Evolutionary conservation across 2,329 filamentous ascomycete species (phyloP).

Genomic region (Dryadomyces quercivorus): DNA sequence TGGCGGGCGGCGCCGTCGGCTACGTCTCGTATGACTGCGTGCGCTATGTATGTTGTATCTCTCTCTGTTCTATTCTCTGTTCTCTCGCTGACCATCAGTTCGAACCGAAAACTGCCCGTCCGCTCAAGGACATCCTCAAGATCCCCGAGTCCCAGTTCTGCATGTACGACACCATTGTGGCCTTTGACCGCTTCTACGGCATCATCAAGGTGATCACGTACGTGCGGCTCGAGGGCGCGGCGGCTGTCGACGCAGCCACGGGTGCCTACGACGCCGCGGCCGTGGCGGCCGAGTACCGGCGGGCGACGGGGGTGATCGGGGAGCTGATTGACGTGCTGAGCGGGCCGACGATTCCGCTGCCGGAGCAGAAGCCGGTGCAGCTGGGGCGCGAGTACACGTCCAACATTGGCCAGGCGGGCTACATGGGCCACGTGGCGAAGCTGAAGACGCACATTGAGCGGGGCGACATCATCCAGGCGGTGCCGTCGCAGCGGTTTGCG

Average conservation of each 20-base stretch:
- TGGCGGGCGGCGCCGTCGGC: constrained; percentile 87
- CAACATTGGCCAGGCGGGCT: constrained; percentile 80
- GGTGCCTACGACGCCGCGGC: constrained; percentile 7
- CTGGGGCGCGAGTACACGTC: constrained; percentile 72
- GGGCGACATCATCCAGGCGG: constrained; percentile 95
- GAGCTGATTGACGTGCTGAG: constrained; percentile 60
- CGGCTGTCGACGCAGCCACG: constrained; percentile 10
- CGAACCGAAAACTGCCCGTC: constrained; percentile 85
- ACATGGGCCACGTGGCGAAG: constrained; percentile 74
- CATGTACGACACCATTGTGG: constrained; percentile 89
- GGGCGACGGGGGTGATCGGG: constrained; percentile 51
- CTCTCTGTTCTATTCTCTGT: neutral
- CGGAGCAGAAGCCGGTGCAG: constrained; percentile 60
- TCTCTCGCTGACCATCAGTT: constrained; percentile 41
- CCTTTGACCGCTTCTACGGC: constrained; percentile 90
- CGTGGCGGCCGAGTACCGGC: constrained; percentile 57
- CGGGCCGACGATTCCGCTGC: constrained; percentile 63
- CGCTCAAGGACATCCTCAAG: constrained; percentile 75
- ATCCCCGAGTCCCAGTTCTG: constrained; percentile 95
- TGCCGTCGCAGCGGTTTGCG: constrained; percentile 86
- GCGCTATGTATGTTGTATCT: constrained; percentile 35
- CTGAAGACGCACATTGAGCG: constrained; percentile 84
- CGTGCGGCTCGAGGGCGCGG: constrained; percentile 49
- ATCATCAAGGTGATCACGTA: constrained; percentile 91
- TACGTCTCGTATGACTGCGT: constrained; percentile 98